These are phyloP conservation scores for Lachancea fermentati DNA, from an alignment of 805 yeast genomes.

Conservation along the genomic window DNA sequence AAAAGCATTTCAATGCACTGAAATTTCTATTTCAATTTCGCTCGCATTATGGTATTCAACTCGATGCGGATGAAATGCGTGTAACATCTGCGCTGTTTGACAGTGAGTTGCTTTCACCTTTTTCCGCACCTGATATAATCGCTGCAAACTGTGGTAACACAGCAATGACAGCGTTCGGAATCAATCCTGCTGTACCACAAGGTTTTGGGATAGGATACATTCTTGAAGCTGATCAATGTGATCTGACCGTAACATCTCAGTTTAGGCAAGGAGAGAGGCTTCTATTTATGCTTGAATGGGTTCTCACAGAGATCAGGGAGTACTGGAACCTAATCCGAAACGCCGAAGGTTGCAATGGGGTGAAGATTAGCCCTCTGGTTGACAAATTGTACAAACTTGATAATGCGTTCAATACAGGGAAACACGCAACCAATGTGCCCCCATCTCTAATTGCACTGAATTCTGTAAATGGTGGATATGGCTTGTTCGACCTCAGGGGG, in stretches of 20 bases:
- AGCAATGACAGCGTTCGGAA: constrained; percentile 78
- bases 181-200: constrained; percentile 82
- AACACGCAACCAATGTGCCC: neutral
- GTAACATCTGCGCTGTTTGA: constrained; percentile 45
- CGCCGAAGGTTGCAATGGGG: constrained; percentile 14
- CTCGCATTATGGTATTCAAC: constrained; percentile 32
- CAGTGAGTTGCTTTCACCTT: constrained; percentile 30
- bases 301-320: constrained; percentile 53
- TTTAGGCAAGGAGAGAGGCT: constrained; percentile 80
- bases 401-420: constrained; percentile 24
- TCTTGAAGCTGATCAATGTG: constrained; percentile 72
- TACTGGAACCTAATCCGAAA: constrained; percentile 32
- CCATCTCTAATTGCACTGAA: neutral
- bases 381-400: constrained; percentile 34
- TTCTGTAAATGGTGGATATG: constrained; percentile 16
- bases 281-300: constrained; percentile 66
- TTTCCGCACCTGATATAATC: constrained; percentile 38
- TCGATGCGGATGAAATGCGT: constrained; percentile 18
- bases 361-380: constrained; percentile 25
- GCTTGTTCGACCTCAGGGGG: constrained; percentile 25
- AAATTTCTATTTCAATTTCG: constrained; percentile 45
- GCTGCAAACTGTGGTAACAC: constrained; percentile 90
- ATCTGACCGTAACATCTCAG: constrained; percentile 80
- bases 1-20: constrained; percentile 63
- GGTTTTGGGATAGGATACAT: constrained; percentile 94